Evolutionary conservation across 2,329 filamentous ascomycete species (phyloP), one percentile per base, ranked within the genome.

Genomic region (Pestalotiopsis sp.): DNA sequence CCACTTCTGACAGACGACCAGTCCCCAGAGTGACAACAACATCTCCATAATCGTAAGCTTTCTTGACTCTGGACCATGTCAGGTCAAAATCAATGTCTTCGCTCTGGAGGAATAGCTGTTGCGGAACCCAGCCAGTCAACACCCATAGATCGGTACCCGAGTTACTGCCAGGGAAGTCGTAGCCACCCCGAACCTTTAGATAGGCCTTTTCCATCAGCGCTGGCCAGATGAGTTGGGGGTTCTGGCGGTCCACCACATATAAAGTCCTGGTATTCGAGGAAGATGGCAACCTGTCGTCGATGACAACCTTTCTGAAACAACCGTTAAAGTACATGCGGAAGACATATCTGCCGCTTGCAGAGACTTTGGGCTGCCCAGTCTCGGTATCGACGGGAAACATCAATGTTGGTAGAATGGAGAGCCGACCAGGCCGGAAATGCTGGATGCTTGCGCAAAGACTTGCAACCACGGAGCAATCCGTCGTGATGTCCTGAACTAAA

Each of bases 141-240:
- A 97, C 92, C 89, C 93, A 97, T 3, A 99, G 82, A 80, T 99
- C 96, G 2, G 95, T 98, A 12, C 94, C 95, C 0, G 95, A 98
- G 78, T 98, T 98, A 76, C 96, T 98, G 7, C 96, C 96, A 0
- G 96, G 95, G 73, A 99, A 99, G 76, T 99, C 95, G 78, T 99
- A 99, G 41, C 96, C 96, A 36, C 96, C 96, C 68, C 95, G 89
- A 12, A 98, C 90, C 82, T 98, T 99, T 1, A 99, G 84, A 74
- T 99, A 99, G 0, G 96, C 96, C 77, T 99, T 99, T 78, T 99
- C 96, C 17, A 98, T 83, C 4, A 99, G 85, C 2, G 95, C 94
- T 5, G 96, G 96, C 94, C 95, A 98, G 14, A 98, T 82, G 14
- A 97, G 84, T n/a, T 83, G 85, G 3, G 93, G 92, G 71, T 97